These are phyloP conservation scores for Lantana camara DNA, from an alignment of 257 asterid genomes.

Conservation along the genomic window DNA sequence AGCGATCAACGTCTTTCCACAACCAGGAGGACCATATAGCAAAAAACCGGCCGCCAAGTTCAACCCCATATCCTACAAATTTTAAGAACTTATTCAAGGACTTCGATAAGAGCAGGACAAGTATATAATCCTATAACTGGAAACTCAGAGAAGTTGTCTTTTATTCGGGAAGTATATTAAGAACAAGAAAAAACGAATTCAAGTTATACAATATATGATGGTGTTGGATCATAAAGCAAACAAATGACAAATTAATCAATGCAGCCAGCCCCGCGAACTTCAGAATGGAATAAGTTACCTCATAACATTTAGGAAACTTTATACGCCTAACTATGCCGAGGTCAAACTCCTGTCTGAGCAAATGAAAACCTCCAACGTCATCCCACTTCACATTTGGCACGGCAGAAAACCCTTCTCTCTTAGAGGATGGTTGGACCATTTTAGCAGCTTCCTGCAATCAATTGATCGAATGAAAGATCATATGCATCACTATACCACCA, in stretches of 20 bases:
- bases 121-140: no score
- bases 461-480: slow-evolving; percentile 8
- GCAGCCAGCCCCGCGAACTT: slow-evolving; percentile 3
- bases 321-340: slow-evolving; percentile 62
- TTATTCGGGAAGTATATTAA: no score
- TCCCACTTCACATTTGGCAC: slow-evolving; percentile 90
- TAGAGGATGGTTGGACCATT: slow-evolving; percentile 78
- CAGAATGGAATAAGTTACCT: slow-evolving; percentile 43
- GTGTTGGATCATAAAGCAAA: slow-evolving; percentile 8
- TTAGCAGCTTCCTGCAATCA: slow-evolving; percentile 77
- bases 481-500: slow-evolving; percentile 19
- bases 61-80: slow-evolving; percentile 67
- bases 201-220: neutral
- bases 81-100: slow-evolving; percentile 13
- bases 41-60: slow-evolving; percentile 73
- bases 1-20: slow-evolving; percentile 95
- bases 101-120: slow-evolving; percentile 9
- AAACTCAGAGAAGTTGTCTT: no score
- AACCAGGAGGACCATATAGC: slow-evolving; percentile 98
- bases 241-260: slow-evolving; percentile 18
- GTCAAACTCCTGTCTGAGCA: slow-evolving; percentile 60
- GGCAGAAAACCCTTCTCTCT: slow-evolving; percentile 89
- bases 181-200: neutral
- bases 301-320: slow-evolving; percentile 69
- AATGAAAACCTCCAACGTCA: slow-evolving; percentile 86